Base-by-base conservation (phyloP, 805 yeast species). In the Naumovozyma castellii region DNA sequence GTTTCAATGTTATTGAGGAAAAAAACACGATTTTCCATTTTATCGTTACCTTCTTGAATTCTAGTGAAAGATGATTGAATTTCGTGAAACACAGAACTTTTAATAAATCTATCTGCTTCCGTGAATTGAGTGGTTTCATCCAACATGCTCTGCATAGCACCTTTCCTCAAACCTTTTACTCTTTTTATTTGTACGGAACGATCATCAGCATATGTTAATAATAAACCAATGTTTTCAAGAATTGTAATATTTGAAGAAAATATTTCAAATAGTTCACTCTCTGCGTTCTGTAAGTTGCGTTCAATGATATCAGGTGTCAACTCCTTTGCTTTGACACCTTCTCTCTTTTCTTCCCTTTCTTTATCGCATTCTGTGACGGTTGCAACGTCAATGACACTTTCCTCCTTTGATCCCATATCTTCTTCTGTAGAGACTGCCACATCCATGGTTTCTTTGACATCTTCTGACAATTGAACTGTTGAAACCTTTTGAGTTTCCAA, bases 151-250 rank as follows among this genome's bases (percentile, higher is more conserved):
- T 56, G 64, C 9, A 61, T 66, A 32, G 63, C 14, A 29, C 68
- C 72, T 36, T 73, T 71, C 45, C 78, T 67, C 45, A 84, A 63
- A 0, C 96, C 96, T 54, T 84, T 84, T 3, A 86, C 96, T 44
- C 97, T 70, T 36, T 77, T 77, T 20, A 84, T 75, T 37, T 69
- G 70, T 33, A 69, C 65, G 8, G 59, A 65, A 18, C 36, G 33
- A 29, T 37, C 25, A 14, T 67, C 65, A 10, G 54, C 56, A 9
- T 54, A 43, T 2, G 62, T 49, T 5, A 57, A 42, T 29, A 86
- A 68, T 35, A 87, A 65, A 0, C 97, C 96, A 68, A 87, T 77
- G 3, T 80, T 70, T 53, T 84, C 94, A 25, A 84, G 63, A 3
- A 81, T 62, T 36, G 72, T 64, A 42, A 88, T 79, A 34, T 70